Evolutionary conservation across 1,284 basidiomycete species (phyloP), one percentile per base, ranked within the genome.

Genomic region (Trichosporon sp.): DNA sequence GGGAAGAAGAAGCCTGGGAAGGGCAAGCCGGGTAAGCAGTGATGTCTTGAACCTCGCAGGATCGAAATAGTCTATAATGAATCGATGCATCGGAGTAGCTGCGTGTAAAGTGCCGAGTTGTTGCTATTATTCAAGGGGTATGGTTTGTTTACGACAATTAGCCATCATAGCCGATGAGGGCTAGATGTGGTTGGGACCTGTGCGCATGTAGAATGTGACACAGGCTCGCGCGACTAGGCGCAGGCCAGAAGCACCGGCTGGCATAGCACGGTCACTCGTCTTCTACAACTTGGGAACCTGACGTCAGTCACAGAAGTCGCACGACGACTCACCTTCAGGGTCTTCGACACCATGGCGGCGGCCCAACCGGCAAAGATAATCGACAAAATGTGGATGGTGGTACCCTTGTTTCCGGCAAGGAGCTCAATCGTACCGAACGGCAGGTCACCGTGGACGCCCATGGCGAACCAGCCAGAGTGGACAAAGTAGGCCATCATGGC

Each of bases 281-380:
- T 34, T 32, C 53, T 70, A 70, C 66, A 70, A 70, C 66, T 70
- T 70, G 31, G 69, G 69, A 18, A 70, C 53, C 69, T 70, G 66
- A 21, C 29, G 64, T 69, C 65, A 69, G 69, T 31, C 25, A 23
- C 27, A 18, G n/a, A 18, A n/a, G 2, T 5, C 8, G 47, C 8
- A 58, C 31, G 34, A 38, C 53, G 27, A 80, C 80, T 72, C 68
- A 95, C 88, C 68, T 88, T 88, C 67, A 98, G 85, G 25, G 95
- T 97, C 85, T 97, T 97, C 86, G 92, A 93, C 73, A 97, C 91
- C 95, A 97, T 97, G 65, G 92, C 91, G 23, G 93, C 91, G 8
- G 91, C 94, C 93, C 93, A 97, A 21, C 86, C 77, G 18, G 85
- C 91, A 80, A 93, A 92, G 21, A 94, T 79, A 44, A 91, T 73